These are phyloP conservation scores for Dipodascus albidus DNA, from an alignment of 805 yeast genomes.

Conservation along the genomic window DNA sequence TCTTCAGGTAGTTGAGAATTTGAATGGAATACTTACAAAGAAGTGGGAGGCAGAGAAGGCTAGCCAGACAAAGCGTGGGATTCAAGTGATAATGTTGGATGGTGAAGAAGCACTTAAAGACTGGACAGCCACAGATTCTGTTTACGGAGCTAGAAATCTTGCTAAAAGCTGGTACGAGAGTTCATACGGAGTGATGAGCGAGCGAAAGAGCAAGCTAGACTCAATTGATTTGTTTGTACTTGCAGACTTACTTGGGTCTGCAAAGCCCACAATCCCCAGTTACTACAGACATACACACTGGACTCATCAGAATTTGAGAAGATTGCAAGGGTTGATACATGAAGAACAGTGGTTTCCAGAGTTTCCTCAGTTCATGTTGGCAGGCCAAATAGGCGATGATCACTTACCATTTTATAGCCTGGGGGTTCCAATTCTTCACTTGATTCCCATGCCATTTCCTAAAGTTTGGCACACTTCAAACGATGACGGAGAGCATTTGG, in stretches of 20 bases:
- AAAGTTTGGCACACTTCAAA: constrained; percentile 38
- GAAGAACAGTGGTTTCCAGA: neutral
- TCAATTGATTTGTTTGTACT: constrained; percentile 36
- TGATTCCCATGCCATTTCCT: constrained; percentile 45
- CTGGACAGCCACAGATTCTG: constrained; percentile 43
- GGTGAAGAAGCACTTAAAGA: constrained; percentile 47
- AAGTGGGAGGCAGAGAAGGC: constrained; percentile 13
- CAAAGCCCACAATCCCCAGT: constrained; percentile 28
- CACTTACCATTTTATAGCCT: constrained; percentile 39
- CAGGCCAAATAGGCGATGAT: constrained; percentile 34
- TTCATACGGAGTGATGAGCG: neutral
- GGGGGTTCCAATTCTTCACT: constrained; percentile 39
- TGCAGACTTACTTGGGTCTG: constrained; percentile 40
- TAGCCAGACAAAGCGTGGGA: neutral
- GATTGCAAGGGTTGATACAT: neutral
- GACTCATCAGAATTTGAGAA: constrained; percentile 26
- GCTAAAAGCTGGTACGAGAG: constrained; percentile 30
- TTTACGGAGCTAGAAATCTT: constrained; percentile 44
- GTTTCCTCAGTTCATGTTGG: constrained; percentile 10
- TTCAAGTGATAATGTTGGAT: constrained; percentile 43
- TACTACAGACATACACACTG: constrained; percentile 33
- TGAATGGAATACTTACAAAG: constrained; percentile 14
- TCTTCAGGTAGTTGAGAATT: constrained; percentile 31
- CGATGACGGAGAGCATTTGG: constrained; percentile 37
- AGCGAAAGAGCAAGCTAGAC: constrained; percentile 14